Evolutionary conservation across 495 filamentous ascomycete species (phyloP), one percentile per base, ranked within the genome.

Genomic region (Xylaria curta): DNA sequence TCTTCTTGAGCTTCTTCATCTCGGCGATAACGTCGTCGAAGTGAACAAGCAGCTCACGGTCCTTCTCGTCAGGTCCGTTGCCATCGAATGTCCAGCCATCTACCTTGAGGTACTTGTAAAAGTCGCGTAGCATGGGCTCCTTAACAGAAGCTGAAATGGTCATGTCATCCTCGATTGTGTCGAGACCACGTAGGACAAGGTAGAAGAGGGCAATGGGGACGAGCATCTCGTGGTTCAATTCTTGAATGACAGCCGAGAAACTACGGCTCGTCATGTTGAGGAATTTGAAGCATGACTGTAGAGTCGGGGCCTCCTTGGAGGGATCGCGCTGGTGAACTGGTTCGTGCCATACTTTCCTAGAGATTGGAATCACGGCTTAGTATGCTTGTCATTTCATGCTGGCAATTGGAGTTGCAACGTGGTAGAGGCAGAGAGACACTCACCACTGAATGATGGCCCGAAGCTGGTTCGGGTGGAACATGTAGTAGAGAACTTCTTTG

Each of bases 101-200:
- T 73, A 91, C 83, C 69, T 93, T 92, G 62, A 97, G 83, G 75
- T 90, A 83, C 68, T 91, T 83, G 76, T 94, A 84, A 81, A 99
- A 99, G 49, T 91, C 84, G 42, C 96, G 87, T 42, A 99, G 85
- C 53, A 98, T 81, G 4, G 94, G 94, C 80, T 96, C 95, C 85
- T 99, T 99, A 72, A 86, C 89, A 68, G 85, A 85, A 12, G 94
- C 81, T 1, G 90, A 85, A 66, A 99, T 90, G 4, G 96, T 97
- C 89, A 97, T 98, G 81, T 99, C 96, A 87, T 99, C 96, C 82
- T 99, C 96, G 69, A 99, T 93, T 24, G 96, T 99, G 79, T 99
- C 96, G 59, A 99, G 87, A 10, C 92, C 97, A 63, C 96, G 91
- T 17, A 99, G 86, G 44, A 92, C 89, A 46, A 99, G 86, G 82